Base-by-base conservation (phyloP, 2,329 filamentous ascomycete genomes). In the Calonectria pseudoreteaudii region DNA sequence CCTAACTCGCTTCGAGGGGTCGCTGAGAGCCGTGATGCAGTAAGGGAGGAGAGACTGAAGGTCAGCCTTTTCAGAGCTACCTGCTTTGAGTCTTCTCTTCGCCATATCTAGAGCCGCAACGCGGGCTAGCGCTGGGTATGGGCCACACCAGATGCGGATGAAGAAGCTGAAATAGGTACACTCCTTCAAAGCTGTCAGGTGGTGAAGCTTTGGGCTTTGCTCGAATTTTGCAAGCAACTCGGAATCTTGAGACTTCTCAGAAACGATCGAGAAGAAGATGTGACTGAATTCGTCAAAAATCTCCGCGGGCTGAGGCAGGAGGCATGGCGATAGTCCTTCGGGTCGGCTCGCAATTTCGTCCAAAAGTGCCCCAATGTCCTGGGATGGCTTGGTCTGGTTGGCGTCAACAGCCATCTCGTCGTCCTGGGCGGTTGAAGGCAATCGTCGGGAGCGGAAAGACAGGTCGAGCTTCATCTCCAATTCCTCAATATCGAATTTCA, bases 11-110 rank as follows among this genome's bases (percentile, higher is more conserved):
- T 93, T 92, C 1, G 94, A 94, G 7, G 92, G 86, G 82, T 98
- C 96, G 30, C 91, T 88, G 23, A 98, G 89, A 28, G 94, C 94
- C 47, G 90, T 88, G 58, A 98, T 86, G 38, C 93, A 87, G 84
- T 98, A 98, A 3, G 96, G 96, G n/a, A 98, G 82, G 23, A 98
- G 83, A 14, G 91, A 90, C 82, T 98, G 96, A 64, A 96, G 88
- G 81, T 98, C 94, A 10, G 90, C 81, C 26, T 86, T 86, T 28
- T 81, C 83, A 68, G 86, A 87, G 72, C 89, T 88, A 18, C 85
- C 84, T 13, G 85, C 83, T 68, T 90, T 90, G 23, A 95, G 82
- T 31, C 88, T 87, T 36, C 87, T 87, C 73, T 91, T 91, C 18
- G 91, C 89, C 80, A 91, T 88, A 50, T 92, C 91, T 64, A 98